Evolutionary conservation across 2,329 filamentous ascomycete species (phyloP).

Genomic region (Nothomitra cinnamomea): DNA sequence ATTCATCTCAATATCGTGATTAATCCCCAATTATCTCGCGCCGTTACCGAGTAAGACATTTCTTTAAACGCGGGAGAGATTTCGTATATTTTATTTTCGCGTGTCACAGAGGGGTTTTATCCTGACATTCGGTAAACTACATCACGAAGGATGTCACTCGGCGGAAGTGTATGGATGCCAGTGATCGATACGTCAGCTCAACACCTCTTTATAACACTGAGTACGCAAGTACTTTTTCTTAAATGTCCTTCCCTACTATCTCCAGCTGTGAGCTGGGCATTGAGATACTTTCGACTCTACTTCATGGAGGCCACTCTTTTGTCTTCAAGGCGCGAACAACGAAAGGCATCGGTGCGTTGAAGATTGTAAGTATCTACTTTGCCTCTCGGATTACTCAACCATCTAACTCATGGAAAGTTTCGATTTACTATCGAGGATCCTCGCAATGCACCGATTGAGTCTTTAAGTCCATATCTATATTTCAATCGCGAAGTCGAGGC

Average conservation of each 20-base stretch:
- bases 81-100: too few species aligned
- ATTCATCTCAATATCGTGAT: too few species aligned
- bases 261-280: not conserved
- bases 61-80: too few species aligned
- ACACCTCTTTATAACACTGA: too few species aligned
- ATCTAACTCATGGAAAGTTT: not conserved
- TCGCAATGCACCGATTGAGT: not conserved
- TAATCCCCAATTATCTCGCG: too few species aligned
- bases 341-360: not conserved
- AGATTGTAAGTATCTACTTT: not conserved
- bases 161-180: too few species aligned
- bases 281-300: not conserved
- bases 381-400: not conserved
- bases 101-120: too few species aligned
- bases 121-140: too few species aligned
- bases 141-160: too few species aligned
- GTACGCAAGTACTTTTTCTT: too few species aligned
- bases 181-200: not conserved
- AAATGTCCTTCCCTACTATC: not conserved
- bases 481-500: conserved; percentile 1
- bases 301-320: not conserved
- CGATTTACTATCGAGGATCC: not conserved
- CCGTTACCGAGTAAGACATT: too few species aligned
- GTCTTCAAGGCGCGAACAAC: not conserved
- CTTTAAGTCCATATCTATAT: not conserved